Evolutionary conservation across 805 yeast genomes (phyloP).

Genomic region (Clavispora santaluciae): DNA sequence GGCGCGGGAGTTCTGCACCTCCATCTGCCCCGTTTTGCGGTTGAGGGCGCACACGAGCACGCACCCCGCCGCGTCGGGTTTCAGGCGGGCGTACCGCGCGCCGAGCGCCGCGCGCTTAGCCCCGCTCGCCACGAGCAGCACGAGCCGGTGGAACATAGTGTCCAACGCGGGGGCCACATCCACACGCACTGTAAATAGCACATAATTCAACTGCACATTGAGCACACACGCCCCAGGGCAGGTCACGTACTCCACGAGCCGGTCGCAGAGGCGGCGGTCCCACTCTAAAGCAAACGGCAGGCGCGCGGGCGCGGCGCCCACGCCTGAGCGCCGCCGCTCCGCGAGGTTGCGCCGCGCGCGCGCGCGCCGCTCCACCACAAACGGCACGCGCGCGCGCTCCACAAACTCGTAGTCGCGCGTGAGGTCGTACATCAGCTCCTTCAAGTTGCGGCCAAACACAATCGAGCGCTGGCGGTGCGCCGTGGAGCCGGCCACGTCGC

Average conservation of each 20-base stretch:
- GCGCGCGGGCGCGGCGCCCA: conserved; percentile 2
- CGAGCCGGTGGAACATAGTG: conserved; percentile 3
- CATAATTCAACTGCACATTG: conserved; percentile 34
- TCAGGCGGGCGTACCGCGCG: conserved; percentile 3
- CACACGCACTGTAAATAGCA: conserved; percentile 30
- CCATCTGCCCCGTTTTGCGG: conserved; percentile 32
- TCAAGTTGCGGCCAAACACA: conserved; percentile 11
- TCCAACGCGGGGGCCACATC: conserved; percentile 25
- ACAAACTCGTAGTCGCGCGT: conserved; percentile 17
- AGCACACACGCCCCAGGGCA: conserved; percentile 25
- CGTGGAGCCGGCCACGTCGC: not conserved
- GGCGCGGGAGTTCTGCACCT: conserved; percentile 30
- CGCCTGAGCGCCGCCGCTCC: conserved; percentile 3
- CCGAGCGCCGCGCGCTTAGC: conserved; percentile 2
- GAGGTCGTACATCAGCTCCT: conserved; percentile 17
- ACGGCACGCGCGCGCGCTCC: conserved; percentile 9
- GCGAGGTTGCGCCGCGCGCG: not conserved
- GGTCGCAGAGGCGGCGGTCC: conserved; percentile 26
- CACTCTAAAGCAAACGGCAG: conserved; percentile 24
- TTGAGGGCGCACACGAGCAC: conserved; percentile 31
- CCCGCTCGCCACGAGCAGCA: conserved; percentile 3
- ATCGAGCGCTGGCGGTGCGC: not conserved
- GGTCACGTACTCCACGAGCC: conserved; percentile 21
- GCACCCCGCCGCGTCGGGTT: not conserved
- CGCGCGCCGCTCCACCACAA: conserved; percentile 4